Conservation (phyloP, 2,329 filamentous ascomycete genomes). For the Myriosclerotinia duriaeana region DNA sequence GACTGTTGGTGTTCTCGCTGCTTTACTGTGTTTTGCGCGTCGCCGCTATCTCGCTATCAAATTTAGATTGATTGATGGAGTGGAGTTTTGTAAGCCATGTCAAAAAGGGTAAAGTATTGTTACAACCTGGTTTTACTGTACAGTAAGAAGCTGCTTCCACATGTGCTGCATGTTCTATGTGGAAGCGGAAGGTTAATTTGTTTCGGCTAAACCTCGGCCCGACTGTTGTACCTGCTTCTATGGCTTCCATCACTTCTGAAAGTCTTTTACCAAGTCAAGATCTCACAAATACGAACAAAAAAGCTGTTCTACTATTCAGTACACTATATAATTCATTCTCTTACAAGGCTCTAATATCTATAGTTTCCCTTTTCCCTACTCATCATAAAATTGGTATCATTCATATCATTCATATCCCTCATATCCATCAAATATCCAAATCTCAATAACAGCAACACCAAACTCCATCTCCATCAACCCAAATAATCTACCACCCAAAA, state of each 20-base stretch:
- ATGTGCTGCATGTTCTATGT: no score
- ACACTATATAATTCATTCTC: no score
- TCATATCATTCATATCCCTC: not conserved
- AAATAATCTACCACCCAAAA: slow-evolving; percentile 50
- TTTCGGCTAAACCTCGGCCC: not conserved
- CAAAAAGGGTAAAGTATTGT: slow-evolving; percentile 14
- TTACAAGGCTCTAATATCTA: not conserved
- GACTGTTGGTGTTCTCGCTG: slow-evolving; percentile 32
- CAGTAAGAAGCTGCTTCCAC: no score
- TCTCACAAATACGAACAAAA: no score
- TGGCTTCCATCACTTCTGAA: no score
- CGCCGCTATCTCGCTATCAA: slow-evolving; percentile 19
- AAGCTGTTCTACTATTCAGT: not conserved
- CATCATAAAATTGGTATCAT: slow-evolving; percentile 1
- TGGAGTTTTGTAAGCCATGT: slow-evolving; percentile 19
- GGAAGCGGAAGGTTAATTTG: no score
- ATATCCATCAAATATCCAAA: no score
- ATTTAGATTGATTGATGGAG: slow-evolving; percentile 3
- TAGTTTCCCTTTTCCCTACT: not conserved
- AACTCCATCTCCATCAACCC: not conserved
- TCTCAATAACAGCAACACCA: not conserved
- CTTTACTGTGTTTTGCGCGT: slow-evolving; percentile 35
- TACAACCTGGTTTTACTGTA: not conserved
- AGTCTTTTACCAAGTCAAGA: no score
- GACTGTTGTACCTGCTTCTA: no score